phyloP scores from a whole-genome alignment of 495 filamentous ascomycete species.

The Haplographium delicatum region DNA sequence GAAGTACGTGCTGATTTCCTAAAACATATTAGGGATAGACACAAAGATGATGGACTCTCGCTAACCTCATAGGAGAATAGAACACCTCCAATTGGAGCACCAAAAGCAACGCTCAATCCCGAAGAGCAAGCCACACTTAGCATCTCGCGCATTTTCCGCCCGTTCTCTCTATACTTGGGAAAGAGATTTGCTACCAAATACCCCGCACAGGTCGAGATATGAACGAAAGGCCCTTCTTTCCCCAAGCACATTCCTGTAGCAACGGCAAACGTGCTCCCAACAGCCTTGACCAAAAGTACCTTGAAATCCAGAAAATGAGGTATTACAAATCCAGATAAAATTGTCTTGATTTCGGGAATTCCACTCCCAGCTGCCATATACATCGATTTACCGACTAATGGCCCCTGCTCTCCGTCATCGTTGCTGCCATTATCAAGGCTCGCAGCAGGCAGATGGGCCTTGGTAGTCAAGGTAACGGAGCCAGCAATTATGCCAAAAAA shows the following conservation, averaged over 20 bases:
- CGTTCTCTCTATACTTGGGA: conserved; percentile 49
- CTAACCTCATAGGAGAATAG: conserved; percentile 48
- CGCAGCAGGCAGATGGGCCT: conserved; percentile 40
- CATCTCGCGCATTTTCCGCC: conserved; percentile 48
- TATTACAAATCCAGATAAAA: conserved; percentile 55
- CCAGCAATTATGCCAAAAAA: conserved; percentile 45
- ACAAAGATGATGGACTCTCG: not conserved
- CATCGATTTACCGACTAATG: conserved; percentile 41
- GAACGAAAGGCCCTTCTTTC: conserved; percentile 57
- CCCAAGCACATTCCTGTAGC: conserved; percentile 53
- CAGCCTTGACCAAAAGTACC: conserved; percentile 49
- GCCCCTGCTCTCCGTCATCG: conserved; percentile 6
- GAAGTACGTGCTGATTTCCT: conserved; percentile 50
- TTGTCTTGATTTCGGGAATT: conserved; percentile 57
- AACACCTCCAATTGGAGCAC: conserved; percentile 54
- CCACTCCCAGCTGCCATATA: conserved; percentile 53
- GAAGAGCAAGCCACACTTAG: conserved; percentile 50
- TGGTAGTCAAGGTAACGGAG: conserved; percentile 47
- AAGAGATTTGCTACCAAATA: conserved; percentile 46
- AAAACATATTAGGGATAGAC: not conserved
- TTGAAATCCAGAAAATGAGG: conserved; percentile 49
- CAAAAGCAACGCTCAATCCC: conserved; percentile 53
- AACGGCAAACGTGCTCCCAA: conserved; percentile 52
- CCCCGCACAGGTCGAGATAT: conserved; percentile 53
- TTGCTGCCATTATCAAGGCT: conserved; percentile 6